Evolutionary conservation across 768 basidiomycete species (phyloP).

Genomic region (Termitomyces sp.): DNA sequence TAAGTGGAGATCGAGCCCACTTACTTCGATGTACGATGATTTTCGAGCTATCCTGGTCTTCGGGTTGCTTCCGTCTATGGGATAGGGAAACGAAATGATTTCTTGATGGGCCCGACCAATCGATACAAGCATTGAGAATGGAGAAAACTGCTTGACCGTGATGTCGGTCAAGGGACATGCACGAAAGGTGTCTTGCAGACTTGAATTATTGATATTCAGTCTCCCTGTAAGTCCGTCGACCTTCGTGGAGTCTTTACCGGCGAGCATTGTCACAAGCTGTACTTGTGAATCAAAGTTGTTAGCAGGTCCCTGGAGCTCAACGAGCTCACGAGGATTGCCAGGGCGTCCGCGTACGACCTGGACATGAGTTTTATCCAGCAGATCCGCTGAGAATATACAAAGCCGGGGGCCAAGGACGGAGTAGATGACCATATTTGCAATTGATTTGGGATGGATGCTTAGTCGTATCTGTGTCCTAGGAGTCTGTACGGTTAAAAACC

Average conservation of each 20-base stretch:
- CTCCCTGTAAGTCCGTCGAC: constrained; percentile 17
- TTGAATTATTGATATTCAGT: constrained; percentile 15
- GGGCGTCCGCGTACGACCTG: constrained; percentile 28
- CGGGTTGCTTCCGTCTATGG: constrained; percentile 31
- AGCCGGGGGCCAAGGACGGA: constrained; percentile 23
- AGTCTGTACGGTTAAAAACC: constrained; percentile 24
- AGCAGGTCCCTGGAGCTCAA: constrained; percentile 1
- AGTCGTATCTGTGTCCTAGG: constrained; percentile 21
- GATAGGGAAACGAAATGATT: constrained; percentile 38
- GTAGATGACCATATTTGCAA: constrained; percentile 6
- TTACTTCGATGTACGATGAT: constrained; percentile 47
- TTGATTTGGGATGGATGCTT: constrained; percentile 20
- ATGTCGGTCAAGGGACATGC: constrained; percentile 13
- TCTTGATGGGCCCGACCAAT: constrained; percentile 21
- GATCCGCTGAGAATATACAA: constrained; percentile 22
- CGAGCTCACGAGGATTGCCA: constrained; percentile 15
- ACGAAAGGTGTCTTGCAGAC: constrained; percentile 15
- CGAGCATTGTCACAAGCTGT: neutral
- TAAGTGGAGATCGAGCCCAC: constrained; percentile 3
- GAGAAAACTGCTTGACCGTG: constrained; percentile 23
- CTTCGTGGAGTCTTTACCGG: neutral
- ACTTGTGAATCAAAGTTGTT: neutral
- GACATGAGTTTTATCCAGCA: constrained; percentile 26
- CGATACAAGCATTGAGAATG: constrained; percentile 27
- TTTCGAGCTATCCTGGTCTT: constrained; percentile 51